Conservation (phyloP, 2,329 filamentous ascomycete species). For the Penicillium frequentans region DNA sequence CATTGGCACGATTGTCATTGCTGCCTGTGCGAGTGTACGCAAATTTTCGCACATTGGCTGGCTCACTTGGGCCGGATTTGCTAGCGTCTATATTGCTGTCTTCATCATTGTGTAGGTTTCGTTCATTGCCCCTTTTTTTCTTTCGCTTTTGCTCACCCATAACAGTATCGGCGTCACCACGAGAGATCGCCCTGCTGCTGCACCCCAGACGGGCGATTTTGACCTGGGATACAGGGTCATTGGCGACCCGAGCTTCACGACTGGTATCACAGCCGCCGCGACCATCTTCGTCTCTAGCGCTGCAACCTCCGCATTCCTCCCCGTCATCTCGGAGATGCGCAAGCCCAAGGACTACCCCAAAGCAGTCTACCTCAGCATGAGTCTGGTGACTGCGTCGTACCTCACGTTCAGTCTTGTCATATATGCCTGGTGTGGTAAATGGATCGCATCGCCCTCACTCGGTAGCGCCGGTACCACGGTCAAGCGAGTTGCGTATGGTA, state of each 20-base stretch:
- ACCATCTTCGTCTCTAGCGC: constrained; percentile 63
- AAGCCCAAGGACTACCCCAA: constrained; percentile 61
- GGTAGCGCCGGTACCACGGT: constrained; percentile 60
- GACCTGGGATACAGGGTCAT: constrained; percentile 61
- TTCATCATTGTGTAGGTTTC: constrained; percentile 52
- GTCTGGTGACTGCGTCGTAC: constrained; percentile 57
- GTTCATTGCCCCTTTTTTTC: neutral
- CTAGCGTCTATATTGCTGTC: constrained; percentile 58
- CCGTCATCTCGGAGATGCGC: constrained; percentile 66
- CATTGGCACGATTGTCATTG: constrained; percentile 53
- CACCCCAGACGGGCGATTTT: constrained; percentile 59
- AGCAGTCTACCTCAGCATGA: constrained; percentile 61
- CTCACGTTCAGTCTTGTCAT: constrained; percentile 61
- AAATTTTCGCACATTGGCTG: constrained; percentile 63
- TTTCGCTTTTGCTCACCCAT: neutral
- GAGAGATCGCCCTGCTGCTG: constrained; percentile 59
- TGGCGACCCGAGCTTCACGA: constrained; percentile 57
- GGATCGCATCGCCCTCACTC: constrained; percentile 62
- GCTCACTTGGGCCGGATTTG: constrained; percentile 62
- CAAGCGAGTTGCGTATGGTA: constrained; percentile 63
- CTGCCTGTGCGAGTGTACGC: constrained; percentile 52
- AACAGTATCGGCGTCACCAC: constrained; percentile 55
- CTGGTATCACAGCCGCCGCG: constrained; percentile 57
- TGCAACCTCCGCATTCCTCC: constrained; percentile 61
- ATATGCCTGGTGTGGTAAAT: constrained; percentile 62